Base-by-base conservation (phyloP, 208 protist genomes). In the Acanthamoeba triangularis region DNA sequence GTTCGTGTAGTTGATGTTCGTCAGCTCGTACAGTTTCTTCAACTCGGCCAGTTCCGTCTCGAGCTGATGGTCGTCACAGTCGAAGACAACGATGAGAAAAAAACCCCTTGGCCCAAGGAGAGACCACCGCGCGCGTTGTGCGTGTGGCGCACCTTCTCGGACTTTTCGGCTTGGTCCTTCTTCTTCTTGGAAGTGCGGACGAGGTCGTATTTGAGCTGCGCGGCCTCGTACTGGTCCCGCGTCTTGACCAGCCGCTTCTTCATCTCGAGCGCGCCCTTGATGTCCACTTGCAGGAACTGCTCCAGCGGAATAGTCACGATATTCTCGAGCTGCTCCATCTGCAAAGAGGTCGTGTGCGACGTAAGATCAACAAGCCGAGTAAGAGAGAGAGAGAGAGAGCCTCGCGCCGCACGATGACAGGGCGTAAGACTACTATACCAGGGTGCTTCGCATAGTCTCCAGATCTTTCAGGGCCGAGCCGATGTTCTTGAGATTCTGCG, bases 231-330 rank as follows among this genome's bases (percentile, higher is more conserved):
- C 54, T 90, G 82, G 49, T 90, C 82, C 0, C 82, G 47, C 20
- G 54, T 90, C 30, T 90, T 90, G 33, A 67, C 82, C 47, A 90
- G 54, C 1, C 82, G 82, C 82, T 90, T 90, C 54, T 90, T 90
- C 82, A 90, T 90, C 82, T 90, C 82, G 20, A 90, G 47, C 54
- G 82, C 47, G 16, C 54, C 82, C 23, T 90, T 90, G n/a, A 90
- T 67, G 54, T 90, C 82, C 49, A 90, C 56, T 33, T 90, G 47
- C 54, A 67, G 33, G 56, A 90, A 90, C 52, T 90, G 54, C 56
- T 90, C 82, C 54, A 90, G 35, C 41, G 82, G 82, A 10, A 69
- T 67, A 11, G 82, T 90, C 10, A 90, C 82, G 33, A 90, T 37
- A 28, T 37, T 67, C 56, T 90, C 54, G 20, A 90, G 47, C 35